Base-by-base conservation (phyloP, 129 eudicot genomes). In the Pseudognaphalium luteoalbum region DNA sequence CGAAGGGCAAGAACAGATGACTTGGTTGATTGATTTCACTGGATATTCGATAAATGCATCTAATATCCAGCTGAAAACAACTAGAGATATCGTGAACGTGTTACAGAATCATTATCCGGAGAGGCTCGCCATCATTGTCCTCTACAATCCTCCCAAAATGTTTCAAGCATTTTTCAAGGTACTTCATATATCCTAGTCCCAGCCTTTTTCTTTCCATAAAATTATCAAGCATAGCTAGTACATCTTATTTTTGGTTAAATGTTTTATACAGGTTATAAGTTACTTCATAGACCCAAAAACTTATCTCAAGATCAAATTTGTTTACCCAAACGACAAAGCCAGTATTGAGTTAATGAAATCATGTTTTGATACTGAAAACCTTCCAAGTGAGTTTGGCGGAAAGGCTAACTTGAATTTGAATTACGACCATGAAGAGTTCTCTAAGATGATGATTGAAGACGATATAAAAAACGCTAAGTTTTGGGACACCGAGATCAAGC, bases 361-460 rank as follows among this genome's bases (percentile, higher is more conserved):
- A 34, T 85, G 66, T 47, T 93, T 93, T 72, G 95, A 93, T 78
- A 78, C 83, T 0, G 97, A 90, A 70, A 93, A 93, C 77, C 97
- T 93, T 61, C 96, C 97, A 8, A 82, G 69, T 60, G 98, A 90
- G 85, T 93, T 93, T 76, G 97, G 98, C 10, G 98, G 97, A n/a
- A 82, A 87, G 3, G 69, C 87, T 0, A 86, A 51, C 41, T 82
- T 90, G 14, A 80, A 42, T 67, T 71, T 93, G 83, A 73, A 87
- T 62, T 93, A 93, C 51, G 91, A 90, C 64, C 97, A 90, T 73
- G 86, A 88, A 74, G 96, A 90, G 65, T 93, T 93, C 69, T 93
- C 98, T 20, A 88, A 81, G 59, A 20, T 90, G 78, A 93, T 93
- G 97, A 84, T 73, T 16, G 81, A 84, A 42, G 97, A 93, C 28